These are phyloP conservation scores for Xylaria digitata DNA, from an alignment of 2,329 filamentous ascomycete species.

Conservation along the genomic window DNA sequence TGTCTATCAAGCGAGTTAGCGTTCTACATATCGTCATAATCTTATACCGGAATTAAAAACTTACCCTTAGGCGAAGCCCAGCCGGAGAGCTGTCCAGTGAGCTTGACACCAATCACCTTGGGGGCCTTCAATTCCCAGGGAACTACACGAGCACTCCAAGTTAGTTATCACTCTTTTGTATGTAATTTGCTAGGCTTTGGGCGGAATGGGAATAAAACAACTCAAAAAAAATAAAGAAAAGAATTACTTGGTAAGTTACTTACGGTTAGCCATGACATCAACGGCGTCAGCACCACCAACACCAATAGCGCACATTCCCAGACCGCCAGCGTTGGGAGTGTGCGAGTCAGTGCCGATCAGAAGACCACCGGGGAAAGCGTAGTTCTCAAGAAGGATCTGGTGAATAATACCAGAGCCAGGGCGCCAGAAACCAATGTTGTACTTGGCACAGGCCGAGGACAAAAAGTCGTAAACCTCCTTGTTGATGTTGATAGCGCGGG, in stretches of 20 bases:
- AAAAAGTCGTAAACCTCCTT: constrained; percentile 99
- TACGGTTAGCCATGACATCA: constrained; percentile 78
- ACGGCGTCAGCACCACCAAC: constrained; percentile 98
- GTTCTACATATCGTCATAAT: neutral
- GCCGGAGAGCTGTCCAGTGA: constrained; percentile 87
- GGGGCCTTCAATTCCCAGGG: constrained; percentile 99
- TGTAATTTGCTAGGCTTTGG: neutral
- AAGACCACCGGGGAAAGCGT: constrained; percentile 97
- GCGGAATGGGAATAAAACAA: neutral
- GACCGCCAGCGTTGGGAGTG: constrained; percentile 96
- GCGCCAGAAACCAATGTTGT: constrained; percentile 99
- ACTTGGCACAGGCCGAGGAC: constrained; percentile 93
- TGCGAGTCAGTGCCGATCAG: constrained; percentile 98
- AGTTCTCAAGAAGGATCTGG: constrained; percentile 98
- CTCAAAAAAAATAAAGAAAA: neutral
- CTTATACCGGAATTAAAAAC: constrained; percentile 45
- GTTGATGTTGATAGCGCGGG: constrained; percentile 91
- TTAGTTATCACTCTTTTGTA: constrained; percentile 65
- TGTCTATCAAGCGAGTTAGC: constrained; percentile 66
- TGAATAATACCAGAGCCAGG: constrained; percentile 99
- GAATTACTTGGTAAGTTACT: constrained; percentile 8
- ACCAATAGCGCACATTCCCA: constrained; percentile 94
- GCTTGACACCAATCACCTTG: constrained; percentile 95
- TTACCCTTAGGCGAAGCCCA: constrained; percentile 94
- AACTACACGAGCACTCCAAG: constrained; percentile 56